Percentiles rank a stretch among this genome's conserved stretches.
Evolutionary conservation across 208 protist genomes (phyloP).

Genomic region (Leishmania amazonensis): DNA sequence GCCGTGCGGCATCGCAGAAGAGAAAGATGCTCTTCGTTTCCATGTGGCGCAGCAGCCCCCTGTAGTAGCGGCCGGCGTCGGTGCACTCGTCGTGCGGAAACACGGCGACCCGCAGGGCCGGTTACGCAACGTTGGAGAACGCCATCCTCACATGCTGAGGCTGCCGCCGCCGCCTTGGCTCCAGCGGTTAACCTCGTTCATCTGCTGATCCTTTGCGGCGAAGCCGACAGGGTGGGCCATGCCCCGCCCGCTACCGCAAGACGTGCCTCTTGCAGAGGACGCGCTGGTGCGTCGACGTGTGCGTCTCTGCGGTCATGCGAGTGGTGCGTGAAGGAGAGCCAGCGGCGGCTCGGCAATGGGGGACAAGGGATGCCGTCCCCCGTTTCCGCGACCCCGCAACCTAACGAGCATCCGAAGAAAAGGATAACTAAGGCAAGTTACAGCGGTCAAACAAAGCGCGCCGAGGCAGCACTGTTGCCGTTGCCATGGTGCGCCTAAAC

Average conservation of each 20-base stretch:
- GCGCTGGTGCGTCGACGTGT: neutral
- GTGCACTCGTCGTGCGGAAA: constrained; percentile 36
- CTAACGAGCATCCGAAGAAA: neutral
- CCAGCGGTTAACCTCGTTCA: constrained; percentile 24
- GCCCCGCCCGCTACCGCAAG: constrained; percentile 2
- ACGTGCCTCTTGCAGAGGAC: neutral
- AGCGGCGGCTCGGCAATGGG: neutral
- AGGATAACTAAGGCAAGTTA: neutral
- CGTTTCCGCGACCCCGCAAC: too few relatives aligned
- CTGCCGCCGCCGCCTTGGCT: constrained; percentile 16
- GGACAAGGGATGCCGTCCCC: too few relatives aligned
- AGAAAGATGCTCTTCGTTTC: constrained; percentile 32
- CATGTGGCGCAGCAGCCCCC: constrained; percentile 18
- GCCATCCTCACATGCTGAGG: constrained; percentile 5
- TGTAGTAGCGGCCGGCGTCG: constrained; percentile 26
- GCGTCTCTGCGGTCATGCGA: neutral
- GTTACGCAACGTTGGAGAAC: constrained; percentile 5
- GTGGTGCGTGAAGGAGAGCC: neutral
- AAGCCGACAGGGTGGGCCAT: constrained; percentile 31
- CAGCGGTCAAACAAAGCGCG: neutral
- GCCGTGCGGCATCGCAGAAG: constrained; percentile 31
- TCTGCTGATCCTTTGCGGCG: constrained; percentile 25
- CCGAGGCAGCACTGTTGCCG: neutral
- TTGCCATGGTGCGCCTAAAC: neutral
- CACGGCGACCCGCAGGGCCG: constrained; percentile 27